Conservation (phyloP, 2,329 filamentous ascomycete species). For the Claviceps paspali region DNA sequence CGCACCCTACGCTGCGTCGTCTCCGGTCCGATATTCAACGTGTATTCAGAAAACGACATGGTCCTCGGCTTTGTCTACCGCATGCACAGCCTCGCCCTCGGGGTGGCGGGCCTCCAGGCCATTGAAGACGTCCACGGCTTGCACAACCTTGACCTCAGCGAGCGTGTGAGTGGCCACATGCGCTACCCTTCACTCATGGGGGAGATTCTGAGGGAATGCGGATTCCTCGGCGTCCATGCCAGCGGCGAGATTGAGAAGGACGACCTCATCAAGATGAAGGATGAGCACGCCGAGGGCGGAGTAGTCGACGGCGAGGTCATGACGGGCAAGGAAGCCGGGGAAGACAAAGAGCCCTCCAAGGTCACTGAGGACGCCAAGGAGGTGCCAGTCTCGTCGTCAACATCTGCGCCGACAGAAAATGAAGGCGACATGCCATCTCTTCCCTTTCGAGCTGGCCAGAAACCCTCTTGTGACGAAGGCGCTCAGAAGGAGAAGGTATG, state of each 20-base stretch:
- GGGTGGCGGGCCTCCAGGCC: conserved; percentile 69
- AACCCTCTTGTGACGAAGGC: not conserved
- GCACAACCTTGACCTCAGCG: conserved; percentile 37
- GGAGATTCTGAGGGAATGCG: conserved; percentile 36
- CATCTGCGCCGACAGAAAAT: conserved; percentile 8
- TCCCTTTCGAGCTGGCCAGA: not conserved
- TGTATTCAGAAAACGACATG: conserved; percentile 76
- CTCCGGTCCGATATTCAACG: conserved; percentile 70
- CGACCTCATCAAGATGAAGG: conserved; percentile 31
- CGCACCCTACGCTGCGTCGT: conserved; percentile 62
- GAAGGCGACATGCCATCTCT: not conserved
- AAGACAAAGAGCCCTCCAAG: not conserved
- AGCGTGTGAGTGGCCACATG: conserved; percentile 36
- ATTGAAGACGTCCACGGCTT: conserved; percentile 53
- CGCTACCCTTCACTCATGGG: conserved; percentile 35
- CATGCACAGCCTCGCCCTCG: conserved; percentile 65
- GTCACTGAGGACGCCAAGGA: conserved; percentile 14
- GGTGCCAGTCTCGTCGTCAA: conserved; percentile 15
- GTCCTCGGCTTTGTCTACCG: conserved; percentile 80
- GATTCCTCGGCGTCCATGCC: conserved; percentile 31
- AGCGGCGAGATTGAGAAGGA: conserved; percentile 35
- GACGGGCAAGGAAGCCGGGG: not conserved
- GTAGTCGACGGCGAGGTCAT: conserved; percentile 16
- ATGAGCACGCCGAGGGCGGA: conserved; percentile 17
- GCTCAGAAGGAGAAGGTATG: too few species aligned